Base-by-base conservation (phyloP, 306 rosid genomes). In the Canavalia ensiformis region DNA sequence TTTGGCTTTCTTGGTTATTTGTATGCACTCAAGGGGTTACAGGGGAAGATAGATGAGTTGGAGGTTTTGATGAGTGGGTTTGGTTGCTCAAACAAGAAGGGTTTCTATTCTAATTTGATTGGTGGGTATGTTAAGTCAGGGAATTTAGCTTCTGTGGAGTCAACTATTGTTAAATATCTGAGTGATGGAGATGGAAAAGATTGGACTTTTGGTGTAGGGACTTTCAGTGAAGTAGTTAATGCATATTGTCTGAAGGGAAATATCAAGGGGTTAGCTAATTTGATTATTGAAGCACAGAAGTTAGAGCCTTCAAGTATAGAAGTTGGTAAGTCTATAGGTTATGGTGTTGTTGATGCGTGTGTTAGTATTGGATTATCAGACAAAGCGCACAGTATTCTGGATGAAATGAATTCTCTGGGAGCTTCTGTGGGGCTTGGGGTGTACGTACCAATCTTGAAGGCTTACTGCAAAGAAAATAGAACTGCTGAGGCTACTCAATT, bases 381-480 rank as follows among this genome's bases (percentile, higher is more conserved):
- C 51, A 95, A 91, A 85, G 99, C 94, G 8, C 99, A 88, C 72
- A 80, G 83, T 80, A 88, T 95, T 88, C 92, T 95, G 44, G 93
- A 90, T 62, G 94, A 91, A 77, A 91, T 95, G 90, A 90, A 87
- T 84, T 89, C 88, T 51, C 84, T 78, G 77, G 96, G 94, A 82
- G 92, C 87, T 63, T 89, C 90, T 75, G 86, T 90, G 54, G 95
- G 97, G 76, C 96, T 93, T 54, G 99, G 98, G 63, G 98, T 91
- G 68, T 85, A 91, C 83, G 84, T 93, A 65, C 98, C 99, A 3
- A 95, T 95, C 71, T 83, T 95, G 91, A 90, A 91, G 83, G 94
- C 98, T 86, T 95, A 95, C 80, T 83, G 96, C 88, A 91, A 89
- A 80, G 98, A 93, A 52, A 91, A 84, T 71, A 92, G 93, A 79